Evolutionary conservation across 2,329 filamentous ascomycete genomes (phyloP).

Genomic region (Scleromitrula shiraiana): DNA sequence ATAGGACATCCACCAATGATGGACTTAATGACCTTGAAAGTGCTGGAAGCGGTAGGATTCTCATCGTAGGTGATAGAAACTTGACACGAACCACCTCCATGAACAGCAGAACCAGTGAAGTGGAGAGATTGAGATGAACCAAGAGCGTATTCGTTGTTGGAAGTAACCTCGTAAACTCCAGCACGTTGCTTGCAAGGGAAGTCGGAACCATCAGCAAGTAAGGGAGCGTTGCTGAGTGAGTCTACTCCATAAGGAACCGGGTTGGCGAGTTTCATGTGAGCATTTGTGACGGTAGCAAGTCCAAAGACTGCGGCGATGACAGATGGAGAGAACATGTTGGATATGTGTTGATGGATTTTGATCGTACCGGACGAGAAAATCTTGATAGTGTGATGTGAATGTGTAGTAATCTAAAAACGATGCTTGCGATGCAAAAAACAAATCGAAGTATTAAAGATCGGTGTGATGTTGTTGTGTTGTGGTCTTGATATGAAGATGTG

Average conservation of each 20-base stretch:
- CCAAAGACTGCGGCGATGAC: constrained; percentile 43
- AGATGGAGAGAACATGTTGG: constrained; percentile 43
- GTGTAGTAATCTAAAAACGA: not conserved
- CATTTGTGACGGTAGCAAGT: constrained; percentile 52
- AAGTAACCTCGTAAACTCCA: constrained; percentile 39
- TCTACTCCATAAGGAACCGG: constrained; percentile 55
- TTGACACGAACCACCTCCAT: constrained; percentile 91
- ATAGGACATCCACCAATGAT: constrained; percentile 81
- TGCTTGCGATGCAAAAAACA: too few species aligned
- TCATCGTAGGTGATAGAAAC: constrained; percentile 75
- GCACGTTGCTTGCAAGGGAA: constrained; percentile 76
- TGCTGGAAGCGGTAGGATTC: constrained; percentile 53
- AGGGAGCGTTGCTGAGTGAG: constrained; percentile 54
- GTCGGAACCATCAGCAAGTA: constrained; percentile 46
- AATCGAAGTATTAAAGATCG: too few species aligned
- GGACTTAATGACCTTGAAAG: constrained; percentile 85
- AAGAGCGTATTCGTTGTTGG: too few species aligned
- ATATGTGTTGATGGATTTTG: constrained; percentile 10
- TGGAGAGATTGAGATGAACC: constrained; percentile 54
- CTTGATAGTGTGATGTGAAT: constrained; percentile 8
- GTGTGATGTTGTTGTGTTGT: not conserved
- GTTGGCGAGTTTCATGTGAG: constrained; percentile 67
- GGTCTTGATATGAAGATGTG: not conserved
- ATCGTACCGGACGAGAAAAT: constrained; percentile 23
- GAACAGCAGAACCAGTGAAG: constrained; percentile 66